Evolutionary conservation across 176 grass and related monocot genomes (phyloP).

Genomic region (Triticum timopheevii): DNA sequence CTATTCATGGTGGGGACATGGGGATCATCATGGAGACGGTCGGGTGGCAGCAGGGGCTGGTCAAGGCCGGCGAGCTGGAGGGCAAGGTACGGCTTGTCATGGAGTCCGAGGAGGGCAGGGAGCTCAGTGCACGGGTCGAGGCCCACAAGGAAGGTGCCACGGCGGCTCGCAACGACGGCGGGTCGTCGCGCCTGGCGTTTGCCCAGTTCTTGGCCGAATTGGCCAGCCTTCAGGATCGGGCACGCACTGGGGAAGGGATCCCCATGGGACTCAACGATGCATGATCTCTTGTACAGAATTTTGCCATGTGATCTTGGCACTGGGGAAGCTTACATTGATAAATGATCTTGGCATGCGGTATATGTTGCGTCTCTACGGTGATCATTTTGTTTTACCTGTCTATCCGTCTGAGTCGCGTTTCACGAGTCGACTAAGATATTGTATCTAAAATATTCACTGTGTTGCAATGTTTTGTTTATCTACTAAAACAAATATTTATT

Average conservation of each 20-base stretch:
- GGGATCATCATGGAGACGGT: not conserved
- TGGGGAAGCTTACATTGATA: too few relatives aligned
- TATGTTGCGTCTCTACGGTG: too few relatives aligned
- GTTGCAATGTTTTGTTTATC: too few relatives aligned
- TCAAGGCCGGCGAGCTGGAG: slow-evolving; percentile 12
- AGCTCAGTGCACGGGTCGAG: not conserved
- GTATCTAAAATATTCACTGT: too few relatives aligned
- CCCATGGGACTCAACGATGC: not conserved
- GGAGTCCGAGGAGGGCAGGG: not conserved
- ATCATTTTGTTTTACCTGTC: too few relatives aligned
- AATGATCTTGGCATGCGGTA: too few relatives aligned
- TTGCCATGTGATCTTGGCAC: too few relatives aligned
- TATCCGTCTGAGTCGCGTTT: too few relatives aligned
- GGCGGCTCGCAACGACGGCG: not conserved
- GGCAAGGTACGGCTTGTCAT: slow-evolving; percentile 15
- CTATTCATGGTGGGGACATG: slow-evolving; percentile 31
- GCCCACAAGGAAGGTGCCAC: not conserved
- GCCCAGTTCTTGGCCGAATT: not conserved
- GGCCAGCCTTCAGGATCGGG: not conserved
- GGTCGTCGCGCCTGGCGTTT: not conserved
- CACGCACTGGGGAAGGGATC: not conserved
- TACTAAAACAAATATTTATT: too few relatives aligned
- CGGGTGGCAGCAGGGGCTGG: slow-evolving; percentile 11
- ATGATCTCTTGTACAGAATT: not conserved
- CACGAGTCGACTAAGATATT: too few relatives aligned